Conservation (phyloP, 192 early-diverging fungal genomes). For the Backusella macrospora region DNA sequence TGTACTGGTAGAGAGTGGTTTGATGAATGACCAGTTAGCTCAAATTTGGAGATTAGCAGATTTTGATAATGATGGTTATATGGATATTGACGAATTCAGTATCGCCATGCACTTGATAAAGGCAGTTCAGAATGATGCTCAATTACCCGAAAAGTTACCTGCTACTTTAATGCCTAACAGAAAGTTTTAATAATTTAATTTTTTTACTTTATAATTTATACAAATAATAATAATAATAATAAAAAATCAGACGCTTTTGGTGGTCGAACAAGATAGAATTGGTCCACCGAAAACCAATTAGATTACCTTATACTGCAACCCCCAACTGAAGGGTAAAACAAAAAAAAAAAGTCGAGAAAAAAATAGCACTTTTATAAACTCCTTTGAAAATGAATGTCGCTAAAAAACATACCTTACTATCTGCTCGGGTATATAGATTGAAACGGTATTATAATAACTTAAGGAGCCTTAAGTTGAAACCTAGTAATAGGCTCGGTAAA, state of each 20-base stretch:
- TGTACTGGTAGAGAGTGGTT: slow-evolving; percentile 55
- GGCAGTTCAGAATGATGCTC: slow-evolving; percentile 33
- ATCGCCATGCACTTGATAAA: slow-evolving; percentile 67
- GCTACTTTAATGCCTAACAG: slow-evolving; percentile 33
- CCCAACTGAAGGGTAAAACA: too few species aligned
- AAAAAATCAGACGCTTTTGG: too few species aligned
- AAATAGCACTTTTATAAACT: too few species aligned
- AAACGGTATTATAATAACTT: not conserved
- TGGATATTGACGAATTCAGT: slow-evolving; percentile 71
- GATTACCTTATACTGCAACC: too few species aligned
- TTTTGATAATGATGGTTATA: slow-evolving; percentile 65
- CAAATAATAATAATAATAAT: not conserved
- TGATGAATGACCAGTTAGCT: slow-evolving; percentile 54
- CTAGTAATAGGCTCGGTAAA: not conserved
- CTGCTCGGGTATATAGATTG: not conserved
- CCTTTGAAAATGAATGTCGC: not conserved
- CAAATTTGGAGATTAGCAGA: slow-evolving; percentile 68
- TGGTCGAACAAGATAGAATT: too few species aligned
- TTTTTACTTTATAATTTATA: not conserved
- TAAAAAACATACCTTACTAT: not conserved
- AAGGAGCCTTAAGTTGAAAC: not conserved
- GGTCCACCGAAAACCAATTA: too few species aligned
- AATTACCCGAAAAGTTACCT: slow-evolving; percentile 36
- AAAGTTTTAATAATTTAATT: slow-evolving; percentile 27
- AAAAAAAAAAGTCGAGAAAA: too few species aligned